Evolutionary conservation across 2,329 filamentous ascomycete species (phyloP).

Genomic region (Trichoderma atrobrunneum): DNA sequence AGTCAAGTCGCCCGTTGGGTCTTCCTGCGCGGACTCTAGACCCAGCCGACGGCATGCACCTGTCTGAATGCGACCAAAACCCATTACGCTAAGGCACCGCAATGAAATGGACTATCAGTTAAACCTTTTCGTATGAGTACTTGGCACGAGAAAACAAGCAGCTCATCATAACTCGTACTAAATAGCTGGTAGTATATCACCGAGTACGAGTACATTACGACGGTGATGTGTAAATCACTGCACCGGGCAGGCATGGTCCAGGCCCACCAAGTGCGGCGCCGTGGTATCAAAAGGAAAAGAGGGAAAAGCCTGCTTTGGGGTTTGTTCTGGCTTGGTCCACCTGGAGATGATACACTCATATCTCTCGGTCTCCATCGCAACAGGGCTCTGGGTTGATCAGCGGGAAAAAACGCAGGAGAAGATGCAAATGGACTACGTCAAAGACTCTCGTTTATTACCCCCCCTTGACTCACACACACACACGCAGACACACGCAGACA

Average conservation of each 20-base stretch:
- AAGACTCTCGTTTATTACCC: neutral
- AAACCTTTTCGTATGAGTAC: neutral
- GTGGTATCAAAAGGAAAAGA: neutral
- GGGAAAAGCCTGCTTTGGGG: neutral
- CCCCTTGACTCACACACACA: neutral
- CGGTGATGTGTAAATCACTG: neutral
- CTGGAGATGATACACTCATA: neutral
- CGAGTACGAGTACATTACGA: neutral
- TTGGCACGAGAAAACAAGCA: neutral
- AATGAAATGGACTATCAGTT: neutral
- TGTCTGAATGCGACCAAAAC: conserved; percentile 10
- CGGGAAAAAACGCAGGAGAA: neutral
- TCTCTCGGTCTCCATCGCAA: neutral
- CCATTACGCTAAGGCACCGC: conserved; percentile 5
- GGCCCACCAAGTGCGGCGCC: neutral
- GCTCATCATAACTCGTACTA: neutral
- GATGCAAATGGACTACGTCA: conserved; percentile 8
- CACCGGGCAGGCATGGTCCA: neutral
- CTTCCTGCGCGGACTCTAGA: neutral
- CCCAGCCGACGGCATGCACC: conserved; percentile 11
- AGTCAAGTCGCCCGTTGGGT: neutral
- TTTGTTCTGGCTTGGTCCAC: neutral
- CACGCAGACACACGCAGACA: neutral
- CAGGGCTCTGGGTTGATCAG: neutral
- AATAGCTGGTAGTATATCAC: neutral